Conservation (phyloP, 2,329 filamentous ascomycete genomes). For the Exophiala bonariae region DNA sequence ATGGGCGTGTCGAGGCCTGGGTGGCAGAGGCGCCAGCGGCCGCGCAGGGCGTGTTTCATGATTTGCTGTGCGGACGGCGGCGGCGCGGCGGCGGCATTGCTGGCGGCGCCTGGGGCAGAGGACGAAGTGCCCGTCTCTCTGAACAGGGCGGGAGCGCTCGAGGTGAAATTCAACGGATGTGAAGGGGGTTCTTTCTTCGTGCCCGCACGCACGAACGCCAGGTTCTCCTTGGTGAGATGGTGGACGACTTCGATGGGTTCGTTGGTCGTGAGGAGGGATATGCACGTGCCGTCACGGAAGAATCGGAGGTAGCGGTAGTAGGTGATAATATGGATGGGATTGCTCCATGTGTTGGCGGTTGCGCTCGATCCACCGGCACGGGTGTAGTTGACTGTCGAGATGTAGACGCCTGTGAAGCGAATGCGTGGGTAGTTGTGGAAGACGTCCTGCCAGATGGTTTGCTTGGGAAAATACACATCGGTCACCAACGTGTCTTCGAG, state of each 20-base stretch:
- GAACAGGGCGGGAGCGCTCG: slow-evolving; percentile 9
- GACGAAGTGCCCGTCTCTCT: slow-evolving; percentile 35
- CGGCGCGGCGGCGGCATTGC: slow-evolving; percentile 29
- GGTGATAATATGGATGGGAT: slow-evolving; percentile 90
- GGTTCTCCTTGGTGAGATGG: slow-evolving; percentile 70
- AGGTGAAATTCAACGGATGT: slow-evolving; percentile 22
- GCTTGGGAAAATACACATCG: slow-evolving; percentile 24
- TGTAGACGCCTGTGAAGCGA: slow-evolving; percentile 94
- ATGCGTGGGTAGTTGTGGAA: slow-evolving; percentile 82
- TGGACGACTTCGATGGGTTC: slow-evolving; percentile 88
- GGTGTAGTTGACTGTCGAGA: slow-evolving; percentile 93
- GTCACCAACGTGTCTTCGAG: too few species aligned
- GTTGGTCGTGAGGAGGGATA: slow-evolving; percentile 76
- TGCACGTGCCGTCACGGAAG: slow-evolving; percentile 81
- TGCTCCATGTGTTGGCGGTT: slow-evolving; percentile 72
- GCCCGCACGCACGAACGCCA: slow-evolving; percentile 43
- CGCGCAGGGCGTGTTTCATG: slow-evolving; percentile 68
- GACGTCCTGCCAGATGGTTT: slow-evolving; percentile 60
- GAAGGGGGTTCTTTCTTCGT: slow-evolving; percentile 17
- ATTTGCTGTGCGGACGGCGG: slow-evolving; percentile 49
- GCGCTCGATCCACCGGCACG: slow-evolving; percentile 73
- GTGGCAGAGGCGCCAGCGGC: slow-evolving; percentile 66
- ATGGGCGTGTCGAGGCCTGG: slow-evolving; percentile 33
- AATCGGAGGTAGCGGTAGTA: slow-evolving; percentile 98
- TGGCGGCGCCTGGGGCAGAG: slow-evolving; percentile 37